A percentile compares a stretch with the other conserved stretches of the same genome.
Evolutionary conservation across 306 rosid species (phyloP).

Genomic region (Hippophae tibetana): DNA sequence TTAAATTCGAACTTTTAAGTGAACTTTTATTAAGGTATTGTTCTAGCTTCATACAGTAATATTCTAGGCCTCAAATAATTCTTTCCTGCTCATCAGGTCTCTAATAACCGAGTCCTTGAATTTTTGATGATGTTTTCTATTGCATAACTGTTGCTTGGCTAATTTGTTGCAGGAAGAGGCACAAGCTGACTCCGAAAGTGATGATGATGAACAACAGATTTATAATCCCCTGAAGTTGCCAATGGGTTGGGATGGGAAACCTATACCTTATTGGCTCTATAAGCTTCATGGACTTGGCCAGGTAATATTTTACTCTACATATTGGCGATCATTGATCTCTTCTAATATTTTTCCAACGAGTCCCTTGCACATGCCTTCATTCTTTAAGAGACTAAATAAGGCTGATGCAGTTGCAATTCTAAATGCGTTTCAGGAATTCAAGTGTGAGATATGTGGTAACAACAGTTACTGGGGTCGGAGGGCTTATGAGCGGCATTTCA

Average conservation of each 20-base stretch:
- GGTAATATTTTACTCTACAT: constrained; percentile 41
- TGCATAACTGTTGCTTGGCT: constrained; percentile 2
- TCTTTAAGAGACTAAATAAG: no score
- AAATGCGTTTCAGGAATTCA: constrained; percentile 61
- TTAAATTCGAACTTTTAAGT: no score
- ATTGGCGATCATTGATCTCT: background rate
- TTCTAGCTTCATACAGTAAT: no score
- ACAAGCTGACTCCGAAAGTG: constrained; percentile 84
- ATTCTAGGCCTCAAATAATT: no score
- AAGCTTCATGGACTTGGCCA: constrained; percentile 98
- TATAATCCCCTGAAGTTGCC: constrained; percentile 97
- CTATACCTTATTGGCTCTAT: constrained; percentile 97
- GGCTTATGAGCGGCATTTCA: constrained; percentile 94
- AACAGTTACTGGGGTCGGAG: constrained; percentile 99
- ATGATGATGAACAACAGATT: constrained; percentile 94
- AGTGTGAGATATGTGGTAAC: constrained; percentile 98
- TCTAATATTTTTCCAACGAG: no score
- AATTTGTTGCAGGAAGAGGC: constrained; percentile 66
- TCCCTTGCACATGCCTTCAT: no score
- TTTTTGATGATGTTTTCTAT: background rate
- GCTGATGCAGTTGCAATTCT: constrained; percentile 3
- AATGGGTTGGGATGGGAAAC: constrained; percentile 99
- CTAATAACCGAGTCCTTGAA: background rate
- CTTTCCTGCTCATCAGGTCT: background rate
- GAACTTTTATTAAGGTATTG: no score